Percentiles rank a stretch among this genome's conserved stretches.
These are phyloP conservation scores for Kluyveromyces lactis DNA, from an alignment of 805 yeast species.

Conservation along the genomic window DNA sequence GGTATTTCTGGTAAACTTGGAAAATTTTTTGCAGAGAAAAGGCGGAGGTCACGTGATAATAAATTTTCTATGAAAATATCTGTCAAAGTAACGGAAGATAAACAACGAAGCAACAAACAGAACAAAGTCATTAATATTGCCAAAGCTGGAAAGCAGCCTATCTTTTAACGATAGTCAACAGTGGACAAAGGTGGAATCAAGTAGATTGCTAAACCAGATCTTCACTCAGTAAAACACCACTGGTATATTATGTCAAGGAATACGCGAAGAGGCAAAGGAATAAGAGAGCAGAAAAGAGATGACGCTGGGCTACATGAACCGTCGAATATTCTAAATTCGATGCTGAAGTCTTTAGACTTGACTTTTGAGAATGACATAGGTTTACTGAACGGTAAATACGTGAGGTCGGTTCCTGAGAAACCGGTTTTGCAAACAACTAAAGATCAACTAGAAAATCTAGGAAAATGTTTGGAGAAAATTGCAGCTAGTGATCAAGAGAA, in stretches of 20 bases:
- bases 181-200: too few relatives aligned
- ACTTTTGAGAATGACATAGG: slow-evolving; percentile 55
- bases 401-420: slow-evolving; percentile 34
- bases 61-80: too few relatives aligned
- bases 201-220: too few relatives aligned
- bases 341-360: slow-evolving; percentile 44
- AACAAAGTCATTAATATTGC: too few relatives aligned
- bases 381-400: slow-evolving; percentile 48
- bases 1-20: too few relatives aligned
- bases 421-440: slow-evolving; percentile 38
- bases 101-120: too few relatives aligned
- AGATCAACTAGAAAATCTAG: slow-evolving; percentile 27
- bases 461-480: slow-evolving; percentile 16
- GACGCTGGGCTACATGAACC: slow-evolving; percentile 30
- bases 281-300: slow-evolving; percentile 20
- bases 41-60: too few relatives aligned
- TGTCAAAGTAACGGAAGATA: too few relatives aligned
- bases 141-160: too few relatives aligned
- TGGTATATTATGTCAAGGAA: slow-evolving; percentile 14
- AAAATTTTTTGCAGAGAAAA: too few relatives aligned
- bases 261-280: slow-evolving; percentile 24
- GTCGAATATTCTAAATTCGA: slow-evolving; percentile 37
- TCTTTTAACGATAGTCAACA: too few relatives aligned
- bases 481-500: slow-evolving; percentile 17
- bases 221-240: too few relatives aligned